phyloP scores from a whole-genome alignment of 2,329 filamentous ascomycete genomes.

The Cordyceps farinosa region DNA sequence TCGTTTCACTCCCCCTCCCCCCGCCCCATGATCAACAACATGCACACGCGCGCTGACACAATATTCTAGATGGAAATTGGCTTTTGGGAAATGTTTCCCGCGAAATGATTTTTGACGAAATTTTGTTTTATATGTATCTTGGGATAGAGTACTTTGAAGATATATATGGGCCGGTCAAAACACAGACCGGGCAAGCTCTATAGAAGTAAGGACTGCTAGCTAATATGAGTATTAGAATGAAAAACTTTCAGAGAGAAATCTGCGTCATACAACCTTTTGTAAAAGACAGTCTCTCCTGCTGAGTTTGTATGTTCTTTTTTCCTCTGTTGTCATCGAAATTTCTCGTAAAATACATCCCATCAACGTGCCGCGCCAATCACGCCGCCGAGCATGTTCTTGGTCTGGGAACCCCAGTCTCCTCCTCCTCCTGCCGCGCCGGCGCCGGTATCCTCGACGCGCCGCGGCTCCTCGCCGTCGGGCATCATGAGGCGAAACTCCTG shows the following conservation, averaged over 20 bases:
- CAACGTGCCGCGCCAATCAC: conserved; percentile 11
- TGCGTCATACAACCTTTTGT: too few species aligned
- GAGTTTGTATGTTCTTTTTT: neutral
- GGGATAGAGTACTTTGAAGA: neutral
- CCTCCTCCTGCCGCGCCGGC: neutral
- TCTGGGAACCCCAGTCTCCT: neutral
- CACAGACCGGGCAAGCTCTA: neutral
- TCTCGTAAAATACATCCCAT: neutral
- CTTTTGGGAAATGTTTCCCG: conserved; percentile 54
- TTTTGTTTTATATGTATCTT: neutral
- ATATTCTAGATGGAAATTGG: conserved; percentile 48
- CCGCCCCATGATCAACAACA: neutral
- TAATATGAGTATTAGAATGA: neutral
- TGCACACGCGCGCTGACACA: neutral
- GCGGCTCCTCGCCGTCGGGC: conserved; percentile 46
- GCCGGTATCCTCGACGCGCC: conserved; percentile 34
- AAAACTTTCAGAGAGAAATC: neutral
- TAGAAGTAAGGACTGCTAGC: conserved; percentile 1
- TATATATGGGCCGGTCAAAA: neutral
- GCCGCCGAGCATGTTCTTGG: neutral
- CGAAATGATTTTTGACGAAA: conserved; percentile 20
- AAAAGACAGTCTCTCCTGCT: neutral
- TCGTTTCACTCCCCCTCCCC: conserved; percentile 28
- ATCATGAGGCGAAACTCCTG: conserved; percentile 49
- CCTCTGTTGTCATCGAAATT: too few species aligned